A percentile compares a stretch with the other conserved stretches of the same genome.
These are phyloP conservation scores for Penicillium concentricum DNA, from an alignment of 2,329 filamentous ascomycete genomes.

Conservation along the genomic window DNA sequence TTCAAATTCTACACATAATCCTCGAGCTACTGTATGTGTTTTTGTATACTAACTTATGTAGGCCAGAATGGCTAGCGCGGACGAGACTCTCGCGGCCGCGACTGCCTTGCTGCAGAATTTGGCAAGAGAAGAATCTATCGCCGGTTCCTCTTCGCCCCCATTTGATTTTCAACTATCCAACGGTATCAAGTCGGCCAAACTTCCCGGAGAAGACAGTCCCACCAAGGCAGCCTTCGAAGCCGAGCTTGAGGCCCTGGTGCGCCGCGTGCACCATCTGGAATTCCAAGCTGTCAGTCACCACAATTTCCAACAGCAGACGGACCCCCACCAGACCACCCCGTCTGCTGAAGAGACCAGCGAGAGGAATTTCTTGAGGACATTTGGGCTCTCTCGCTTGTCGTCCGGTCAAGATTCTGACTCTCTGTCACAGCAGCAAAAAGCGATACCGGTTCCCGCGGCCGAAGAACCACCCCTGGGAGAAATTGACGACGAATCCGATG, in stretches of 20 bases:
- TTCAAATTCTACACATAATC: neutral
- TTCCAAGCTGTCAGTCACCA: slow-evolving; percentile 61
- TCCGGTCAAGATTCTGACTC: slow-evolving; percentile 37
- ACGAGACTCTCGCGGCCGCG: slow-evolving; percentile 50
- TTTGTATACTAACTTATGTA: slow-evolving; percentile 21
- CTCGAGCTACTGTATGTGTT: neutral
- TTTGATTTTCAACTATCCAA: slow-evolving; percentile 46
- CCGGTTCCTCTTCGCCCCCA: slow-evolving; percentile 35
- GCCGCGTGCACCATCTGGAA: slow-evolving; percentile 80
- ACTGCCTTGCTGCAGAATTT: slow-evolving; percentile 47
- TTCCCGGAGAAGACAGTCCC: slow-evolving; percentile 73
- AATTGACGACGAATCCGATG: slow-evolving; percentile 36
- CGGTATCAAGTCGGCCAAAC: slow-evolving; percentile 58
- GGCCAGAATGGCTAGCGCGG: slow-evolving; percentile 48
- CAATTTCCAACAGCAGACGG: slow-evolving; percentile 34
- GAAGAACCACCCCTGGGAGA: slow-evolving; percentile 28
- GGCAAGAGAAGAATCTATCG: slow-evolving; percentile 40
- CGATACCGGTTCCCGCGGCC: slow-evolving; percentile 39
- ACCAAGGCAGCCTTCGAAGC: slow-evolving; percentile 78
- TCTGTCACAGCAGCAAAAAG: slow-evolving; percentile 39
- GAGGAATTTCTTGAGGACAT: slow-evolving; percentile 34
- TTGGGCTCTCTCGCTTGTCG: slow-evolving; percentile 35
- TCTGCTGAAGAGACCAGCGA: slow-evolving; percentile 63
- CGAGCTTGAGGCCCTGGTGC: slow-evolving; percentile 75
- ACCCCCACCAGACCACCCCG: slow-evolving; percentile 63